Conservation (phyloP, 495 filamentous ascomycete species). For the Aspergillus baeticus region DNA sequence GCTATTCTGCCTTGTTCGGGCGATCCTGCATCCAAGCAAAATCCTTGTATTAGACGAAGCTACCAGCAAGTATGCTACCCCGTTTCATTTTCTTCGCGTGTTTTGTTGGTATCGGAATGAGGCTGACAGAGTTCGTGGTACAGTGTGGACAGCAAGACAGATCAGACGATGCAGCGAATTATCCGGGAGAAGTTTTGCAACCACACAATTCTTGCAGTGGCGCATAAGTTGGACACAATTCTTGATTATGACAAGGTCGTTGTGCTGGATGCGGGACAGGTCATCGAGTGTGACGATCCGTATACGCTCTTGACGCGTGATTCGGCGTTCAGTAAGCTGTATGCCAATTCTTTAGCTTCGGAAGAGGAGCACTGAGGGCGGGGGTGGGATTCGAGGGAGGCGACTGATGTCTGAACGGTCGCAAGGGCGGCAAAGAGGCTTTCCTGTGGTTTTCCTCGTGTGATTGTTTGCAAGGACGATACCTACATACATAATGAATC, state of each 20-base stretch:
- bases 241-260: slow-evolving; percentile 38
- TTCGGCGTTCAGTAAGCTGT: slow-evolving; percentile 5
- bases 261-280: slow-evolving; percentile 27
- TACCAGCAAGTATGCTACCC: slow-evolving; percentile 28
- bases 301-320: neutral
- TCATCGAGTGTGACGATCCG: slow-evolving; percentile 13
- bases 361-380: neutral
- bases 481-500: too few relatives aligned
- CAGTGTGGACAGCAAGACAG: slow-evolving; percentile 47
- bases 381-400: neutral
- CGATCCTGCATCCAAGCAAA: slow-evolving; percentile 3
- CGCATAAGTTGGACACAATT: slow-evolving; percentile 51
- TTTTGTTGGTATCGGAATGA: too few relatives aligned
- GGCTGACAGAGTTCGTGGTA: neutral
- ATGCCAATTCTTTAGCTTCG: neutral
- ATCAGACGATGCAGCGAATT: slow-evolving; percentile 46
- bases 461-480: too few relatives aligned
- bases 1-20: slow-evolving; percentile 11
- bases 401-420: too few relatives aligned
- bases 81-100: neutral
- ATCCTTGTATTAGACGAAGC: slow-evolving; percentile 19
- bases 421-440: neutral
- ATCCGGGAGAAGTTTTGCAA: slow-evolving; percentile 47
- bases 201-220: slow-evolving; percentile 53
- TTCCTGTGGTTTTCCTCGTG: too few relatives aligned